Percentiles rank a stretch among this genome's conserved stretches.
phyloP scores from a whole-genome alignment of 2,329 filamentous ascomycete species.

The Furcasterigmium sp. region DNA sequence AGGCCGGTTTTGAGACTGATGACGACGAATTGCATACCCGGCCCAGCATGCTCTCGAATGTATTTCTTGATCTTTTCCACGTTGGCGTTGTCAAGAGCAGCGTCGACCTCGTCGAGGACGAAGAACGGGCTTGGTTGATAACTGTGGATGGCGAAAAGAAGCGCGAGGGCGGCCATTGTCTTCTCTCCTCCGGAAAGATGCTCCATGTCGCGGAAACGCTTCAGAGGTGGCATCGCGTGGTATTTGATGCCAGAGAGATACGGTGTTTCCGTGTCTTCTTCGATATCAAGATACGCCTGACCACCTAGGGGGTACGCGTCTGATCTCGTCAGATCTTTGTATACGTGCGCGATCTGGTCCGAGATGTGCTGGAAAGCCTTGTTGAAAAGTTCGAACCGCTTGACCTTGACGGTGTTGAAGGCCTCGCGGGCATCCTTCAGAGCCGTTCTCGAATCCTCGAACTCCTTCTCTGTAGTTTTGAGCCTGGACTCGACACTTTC shows the following conservation, averaged over 20 bases:
- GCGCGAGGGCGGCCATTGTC: slow-evolving; percentile 94
- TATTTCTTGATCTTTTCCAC: slow-evolving; percentile 96
- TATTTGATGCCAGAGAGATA: slow-evolving; percentile 97
- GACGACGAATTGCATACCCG: slow-evolving; percentile 98
- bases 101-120: slow-evolving; percentile 95
- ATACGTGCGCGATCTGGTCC: slow-evolving; percentile 88
- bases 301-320: slow-evolving; percentile 92
- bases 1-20: slow-evolving; percentile 93
- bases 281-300: slow-evolving; percentile 80
- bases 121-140: slow-evolving; percentile 97
- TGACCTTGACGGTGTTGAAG: slow-evolving; percentile 76
- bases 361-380: slow-evolving; percentile 93
- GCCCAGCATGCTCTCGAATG: slow-evolving; percentile 86
- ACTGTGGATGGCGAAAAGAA: slow-evolving; percentile 93
- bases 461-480: slow-evolving; percentile 80
- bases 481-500: slow-evolving; percentile 81
- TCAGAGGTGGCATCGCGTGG: slow-evolving; percentile 96
- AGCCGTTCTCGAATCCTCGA: slow-evolving; percentile 72
- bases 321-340: slow-evolving; percentile 89
- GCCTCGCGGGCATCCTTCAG: slow-evolving; percentile 73
- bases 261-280: slow-evolving; percentile 91
- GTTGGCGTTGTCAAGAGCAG: slow-evolving; percentile 96
- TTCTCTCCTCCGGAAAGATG: slow-evolving; percentile 96
- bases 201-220: slow-evolving; percentile 99
- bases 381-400: slow-evolving; percentile 87